Evolutionary conservation across 352 stramenopile genomes (phyloP).

Genomic region (Pythium graminicola): DNA sequence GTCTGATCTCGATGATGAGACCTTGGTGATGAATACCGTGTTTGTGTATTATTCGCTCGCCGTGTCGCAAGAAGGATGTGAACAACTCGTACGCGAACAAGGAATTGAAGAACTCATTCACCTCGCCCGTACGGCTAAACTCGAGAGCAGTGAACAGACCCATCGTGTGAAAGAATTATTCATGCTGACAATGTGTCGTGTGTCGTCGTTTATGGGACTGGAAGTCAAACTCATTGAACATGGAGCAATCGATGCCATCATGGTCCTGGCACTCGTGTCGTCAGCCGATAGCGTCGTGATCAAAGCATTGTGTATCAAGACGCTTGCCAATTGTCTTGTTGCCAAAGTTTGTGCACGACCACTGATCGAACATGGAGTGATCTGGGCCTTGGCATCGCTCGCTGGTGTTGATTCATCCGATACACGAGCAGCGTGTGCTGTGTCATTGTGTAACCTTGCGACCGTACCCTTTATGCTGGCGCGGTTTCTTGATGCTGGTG

Average conservation of each 20-base stretch:
- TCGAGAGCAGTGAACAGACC: constrained; percentile 26
- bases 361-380: constrained; percentile 65
- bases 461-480: constrained; percentile 45
- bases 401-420: constrained; percentile 49
- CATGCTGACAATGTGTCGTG: constrained; percentile 57
- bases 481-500: constrained; percentile 63
- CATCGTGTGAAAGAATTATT: constrained; percentile 59
- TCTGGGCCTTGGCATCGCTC: constrained; percentile 70
- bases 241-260: constrained; percentile 56
- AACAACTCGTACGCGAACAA: constrained; percentile 64
- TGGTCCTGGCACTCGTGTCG: constrained; percentile 68
- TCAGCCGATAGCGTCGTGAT: constrained; percentile 49
- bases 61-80: constrained; percentile 54
- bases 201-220: constrained; percentile 58
- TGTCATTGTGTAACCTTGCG: constrained; percentile 75
- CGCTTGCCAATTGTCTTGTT: constrained; percentile 67
- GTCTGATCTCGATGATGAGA: constrained; percentile 30
- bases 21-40: constrained; percentile 59
- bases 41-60: constrained; percentile 66
- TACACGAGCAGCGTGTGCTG: constrained; percentile 48
- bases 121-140: constrained; percentile 39
- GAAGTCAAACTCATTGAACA: constrained; percentile 65
- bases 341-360: constrained; percentile 55
- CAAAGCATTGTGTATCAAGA: constrained; percentile 70
- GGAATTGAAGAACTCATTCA: constrained; percentile 67